Conservation (phyloP, 208 protist species). For the Trypanosoma melophagium region DNA sequence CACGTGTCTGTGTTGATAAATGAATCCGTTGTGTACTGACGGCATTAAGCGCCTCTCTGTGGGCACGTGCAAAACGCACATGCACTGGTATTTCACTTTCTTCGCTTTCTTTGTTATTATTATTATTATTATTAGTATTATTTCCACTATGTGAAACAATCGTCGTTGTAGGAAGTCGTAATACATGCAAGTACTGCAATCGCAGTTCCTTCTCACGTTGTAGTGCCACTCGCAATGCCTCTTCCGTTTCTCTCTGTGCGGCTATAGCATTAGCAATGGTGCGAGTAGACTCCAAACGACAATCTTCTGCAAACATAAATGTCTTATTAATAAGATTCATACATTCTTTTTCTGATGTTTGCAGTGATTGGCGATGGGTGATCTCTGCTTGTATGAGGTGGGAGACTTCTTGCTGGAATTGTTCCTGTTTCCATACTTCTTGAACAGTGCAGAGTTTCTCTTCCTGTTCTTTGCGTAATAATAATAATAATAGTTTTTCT, state of each 20-base stretch:
- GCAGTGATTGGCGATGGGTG: too few species aligned
- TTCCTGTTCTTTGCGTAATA: too few species aligned
- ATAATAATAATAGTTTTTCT: too few species aligned
- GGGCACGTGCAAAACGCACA: slow-evolving; percentile 72
- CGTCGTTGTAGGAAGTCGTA: slow-evolving; percentile 59
- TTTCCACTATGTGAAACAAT: too few species aligned
- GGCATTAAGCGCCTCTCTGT: slow-evolving; percentile 66
- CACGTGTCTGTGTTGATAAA: background rate
- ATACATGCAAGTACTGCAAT: slow-evolving; percentile 43
- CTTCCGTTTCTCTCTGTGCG: too few species aligned
- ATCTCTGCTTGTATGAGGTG: too few species aligned
- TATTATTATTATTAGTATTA: slow-evolving; percentile 1
- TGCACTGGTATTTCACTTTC: slow-evolving; percentile 68
- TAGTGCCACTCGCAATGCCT: slow-evolving; percentile 12
- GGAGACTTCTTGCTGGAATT: too few species aligned
- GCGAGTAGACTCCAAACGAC: background rate
- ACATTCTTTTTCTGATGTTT: too few species aligned
- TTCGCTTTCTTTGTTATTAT: background rate
- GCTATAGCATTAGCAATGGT: too few species aligned
- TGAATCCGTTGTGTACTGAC: slow-evolving; percentile 43
- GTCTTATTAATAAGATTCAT: too few species aligned
- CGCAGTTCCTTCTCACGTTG: slow-evolving; percentile 41
- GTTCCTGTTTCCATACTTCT: too few species aligned
- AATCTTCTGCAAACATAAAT: background rate
- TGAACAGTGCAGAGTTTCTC: too few species aligned